phyloP scores from a whole-genome alignment of 2,329 filamentous ascomycete genomes.

The Fusarium mundagurra region DNA sequence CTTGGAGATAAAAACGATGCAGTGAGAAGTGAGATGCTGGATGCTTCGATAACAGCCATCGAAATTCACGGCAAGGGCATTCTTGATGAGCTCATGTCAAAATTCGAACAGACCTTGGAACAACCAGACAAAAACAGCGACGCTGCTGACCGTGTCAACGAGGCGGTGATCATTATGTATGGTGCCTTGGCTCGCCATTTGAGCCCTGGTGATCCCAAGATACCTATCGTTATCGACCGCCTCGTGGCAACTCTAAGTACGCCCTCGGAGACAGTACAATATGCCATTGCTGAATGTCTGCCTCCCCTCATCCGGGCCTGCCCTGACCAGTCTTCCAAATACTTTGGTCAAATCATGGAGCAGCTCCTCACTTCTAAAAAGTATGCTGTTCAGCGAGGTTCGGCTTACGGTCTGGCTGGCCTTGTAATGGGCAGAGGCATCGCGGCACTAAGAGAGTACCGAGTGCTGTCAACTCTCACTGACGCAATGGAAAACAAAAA shows the following conservation, averaged over 20 bases:
- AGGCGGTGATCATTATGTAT: slow-evolving; percentile 97
- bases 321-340: slow-evolving; percentile 78
- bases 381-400: slow-evolving; percentile 91
- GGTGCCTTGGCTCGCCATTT: slow-evolving; percentile 92
- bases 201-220: slow-evolving; percentile 82
- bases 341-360: slow-evolving; percentile 83
- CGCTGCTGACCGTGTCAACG: slow-evolving; percentile 88
- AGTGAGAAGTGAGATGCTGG: slow-evolving; percentile 90
- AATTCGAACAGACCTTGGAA: slow-evolving; percentile 90
- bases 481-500: slow-evolving; percentile 95
- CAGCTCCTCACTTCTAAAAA: slow-evolving; percentile 87
- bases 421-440: slow-evolving; percentile 91
- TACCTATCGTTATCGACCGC: slow-evolving; percentile 87
- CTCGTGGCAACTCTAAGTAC: slow-evolving; percentile 89
- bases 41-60: slow-evolving; percentile 85
- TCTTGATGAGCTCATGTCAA: slow-evolving; percentile 89
- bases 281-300: slow-evolving; percentile 92
- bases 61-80: slow-evolving; percentile 81
- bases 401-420: slow-evolving; percentile 93
- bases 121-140: slow-evolving; percentile 83
- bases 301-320: slow-evolving; percentile 89
- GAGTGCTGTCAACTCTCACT: slow-evolving; percentile 83
- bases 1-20: slow-evolving; percentile 82
- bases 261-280: slow-evolving; percentile 96
- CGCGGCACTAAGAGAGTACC: slow-evolving; percentile 81